A percentile compares a stretch with the other conserved stretches of the same genome.
Evolutionary conservation across 208 protist genomes (phyloP).

Genomic region (Trypanosoma melophagium): DNA sequence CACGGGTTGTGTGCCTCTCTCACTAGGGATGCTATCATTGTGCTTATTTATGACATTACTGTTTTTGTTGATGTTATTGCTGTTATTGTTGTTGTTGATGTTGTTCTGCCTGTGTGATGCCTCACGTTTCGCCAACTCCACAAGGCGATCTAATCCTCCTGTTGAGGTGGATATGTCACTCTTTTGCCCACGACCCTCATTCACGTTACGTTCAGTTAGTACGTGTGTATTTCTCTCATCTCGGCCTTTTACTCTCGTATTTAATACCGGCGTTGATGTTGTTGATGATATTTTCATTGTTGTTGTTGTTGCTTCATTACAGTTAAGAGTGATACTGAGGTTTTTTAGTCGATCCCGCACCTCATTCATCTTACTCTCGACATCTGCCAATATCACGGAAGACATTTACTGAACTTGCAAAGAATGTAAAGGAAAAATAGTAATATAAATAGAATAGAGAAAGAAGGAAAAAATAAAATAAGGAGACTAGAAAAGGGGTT

Average conservation of each 20-base stretch:
- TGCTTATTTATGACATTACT: no score
- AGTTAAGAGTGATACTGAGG: conserved; percentile 17
- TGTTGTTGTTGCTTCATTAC: not conserved
- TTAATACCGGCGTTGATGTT: not conserved
- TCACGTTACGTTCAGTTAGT: conserved; percentile 8
- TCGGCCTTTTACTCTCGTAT: not conserved
- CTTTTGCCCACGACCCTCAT: conserved; percentile 2
- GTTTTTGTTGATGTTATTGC: no score
- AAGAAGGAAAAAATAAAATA: not conserved
- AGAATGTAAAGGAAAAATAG: conserved; percentile 22
- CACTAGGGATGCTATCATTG: not conserved
- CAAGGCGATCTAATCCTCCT: conserved; percentile 7
- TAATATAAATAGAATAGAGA: conserved; percentile 2
- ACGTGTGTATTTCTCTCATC: not conserved
- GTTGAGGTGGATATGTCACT: not conserved
- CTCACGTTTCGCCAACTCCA: conserved; percentile 22
- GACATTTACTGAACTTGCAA: conserved; percentile 14
- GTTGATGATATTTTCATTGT: not conserved
- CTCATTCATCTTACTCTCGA: conserved; percentile 33
- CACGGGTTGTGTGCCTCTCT: not conserved
- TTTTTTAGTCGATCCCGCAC: conserved; percentile 28
- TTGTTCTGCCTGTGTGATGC: conserved; percentile 7
- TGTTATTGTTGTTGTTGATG: not conserved
- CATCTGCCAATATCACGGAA: conserved; percentile 18
- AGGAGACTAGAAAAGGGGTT: conserved; percentile 22